These are phyloP conservation scores for Cymbidium sinense DNA, from an alignment of 106 monocot genomes.

Conservation along the genomic window DNA sequence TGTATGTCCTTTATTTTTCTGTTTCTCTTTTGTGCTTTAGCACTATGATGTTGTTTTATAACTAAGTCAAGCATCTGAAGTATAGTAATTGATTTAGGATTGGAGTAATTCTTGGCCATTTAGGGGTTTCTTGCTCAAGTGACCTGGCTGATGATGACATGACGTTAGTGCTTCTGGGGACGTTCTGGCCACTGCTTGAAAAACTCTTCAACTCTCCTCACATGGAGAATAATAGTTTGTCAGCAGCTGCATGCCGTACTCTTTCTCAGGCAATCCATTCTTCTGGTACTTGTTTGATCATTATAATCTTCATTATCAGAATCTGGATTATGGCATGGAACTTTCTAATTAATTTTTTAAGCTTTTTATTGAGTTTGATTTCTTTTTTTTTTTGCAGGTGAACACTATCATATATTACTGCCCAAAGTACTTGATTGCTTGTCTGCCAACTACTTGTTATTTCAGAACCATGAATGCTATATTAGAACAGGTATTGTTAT, in stretches of 20 bases:
- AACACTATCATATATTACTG: slow-evolving; percentile 58
- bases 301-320: background rate
- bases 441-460: slow-evolving; percentile 68
- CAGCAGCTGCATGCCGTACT: slow-evolving; percentile 73
- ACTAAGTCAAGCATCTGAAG: background rate
- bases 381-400: slow-evolving; percentile 39
- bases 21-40: background rate
- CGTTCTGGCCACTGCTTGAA: slow-evolving; percentile 88
- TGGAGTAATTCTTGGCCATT: slow-evolving; percentile 68
- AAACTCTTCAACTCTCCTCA: slow-evolving; percentile 70
- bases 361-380: background rate
- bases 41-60: background rate
- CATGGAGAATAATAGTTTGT: slow-evolving; percentile 75
- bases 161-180: slow-evolving; percentile 40
- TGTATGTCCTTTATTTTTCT: background rate
- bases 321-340: background rate
- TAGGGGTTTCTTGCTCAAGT: slow-evolving; percentile 25
- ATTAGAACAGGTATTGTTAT: slow-evolving; percentile 58
- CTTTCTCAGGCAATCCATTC: slow-evolving; percentile 79
- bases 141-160: slow-evolving; percentile 52
- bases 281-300: slow-evolving; percentile 40
- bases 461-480: slow-evolving; percentile 84
- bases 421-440: slow-evolving; percentile 76
- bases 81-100: slow-evolving; percentile 36
- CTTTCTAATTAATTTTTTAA: background rate